A percentile compares a stretch with the other conserved stretches of the same genome.
phyloP scores from a whole-genome alignment of 2,329 filamentous ascomycete species.

The Colletotrichum liriopes region DNA sequence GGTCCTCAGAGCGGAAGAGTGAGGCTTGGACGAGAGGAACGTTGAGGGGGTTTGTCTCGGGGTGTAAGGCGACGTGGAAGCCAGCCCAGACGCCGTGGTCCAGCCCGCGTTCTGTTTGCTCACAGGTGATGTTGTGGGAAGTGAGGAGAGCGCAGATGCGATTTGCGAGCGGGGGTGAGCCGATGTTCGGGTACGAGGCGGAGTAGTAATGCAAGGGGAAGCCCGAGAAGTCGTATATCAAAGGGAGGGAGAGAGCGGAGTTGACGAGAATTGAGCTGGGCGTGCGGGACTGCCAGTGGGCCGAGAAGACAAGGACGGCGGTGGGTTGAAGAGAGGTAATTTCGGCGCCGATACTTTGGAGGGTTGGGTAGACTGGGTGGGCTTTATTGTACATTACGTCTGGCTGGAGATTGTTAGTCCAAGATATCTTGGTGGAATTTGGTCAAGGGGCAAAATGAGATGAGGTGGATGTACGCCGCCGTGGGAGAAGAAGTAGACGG shows the following conservation, averaged over 20 bases:
- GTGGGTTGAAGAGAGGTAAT: slow-evolving; percentile 81
- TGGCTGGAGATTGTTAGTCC: slow-evolving; percentile 59
- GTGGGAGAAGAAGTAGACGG: slow-evolving; percentile 67
- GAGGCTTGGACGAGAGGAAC: slow-evolving; percentile 82
- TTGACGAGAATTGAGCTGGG: slow-evolving; percentile 75
- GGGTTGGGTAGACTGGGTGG: slow-evolving; percentile 77
- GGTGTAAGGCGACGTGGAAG: slow-evolving; percentile 76
- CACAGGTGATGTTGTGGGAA: slow-evolving; percentile 71
- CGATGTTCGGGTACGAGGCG: slow-evolving; percentile 76
- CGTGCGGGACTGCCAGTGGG: slow-evolving; percentile 78
- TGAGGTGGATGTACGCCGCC: slow-evolving; percentile 59
- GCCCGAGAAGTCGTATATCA: slow-evolving; percentile 84
- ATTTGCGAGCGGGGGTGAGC: slow-evolving; percentile 72
- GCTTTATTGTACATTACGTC: slow-evolving; percentile 78
- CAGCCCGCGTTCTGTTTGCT: slow-evolving; percentile 74
- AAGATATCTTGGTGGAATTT: neutral
- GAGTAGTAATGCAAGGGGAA: slow-evolving; percentile 81
- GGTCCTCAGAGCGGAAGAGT: slow-evolving; percentile 76
- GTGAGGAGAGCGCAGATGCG: slow-evolving; percentile 70
- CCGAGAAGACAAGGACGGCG: slow-evolving; percentile 83
- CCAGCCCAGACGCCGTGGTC: slow-evolving; percentile 84
- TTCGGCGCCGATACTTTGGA: slow-evolving; percentile 77
- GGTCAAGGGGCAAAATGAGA: neutral
- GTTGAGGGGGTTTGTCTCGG: slow-evolving; percentile 72
- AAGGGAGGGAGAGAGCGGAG: slow-evolving; percentile 72